A percentile compares a stretch with the other conserved stretches of the same genome.
These are phyloP conservation scores for Favolaschia claudopus DNA, from an alignment of 768 basidiomycete species.

Conservation along the genomic window DNA sequence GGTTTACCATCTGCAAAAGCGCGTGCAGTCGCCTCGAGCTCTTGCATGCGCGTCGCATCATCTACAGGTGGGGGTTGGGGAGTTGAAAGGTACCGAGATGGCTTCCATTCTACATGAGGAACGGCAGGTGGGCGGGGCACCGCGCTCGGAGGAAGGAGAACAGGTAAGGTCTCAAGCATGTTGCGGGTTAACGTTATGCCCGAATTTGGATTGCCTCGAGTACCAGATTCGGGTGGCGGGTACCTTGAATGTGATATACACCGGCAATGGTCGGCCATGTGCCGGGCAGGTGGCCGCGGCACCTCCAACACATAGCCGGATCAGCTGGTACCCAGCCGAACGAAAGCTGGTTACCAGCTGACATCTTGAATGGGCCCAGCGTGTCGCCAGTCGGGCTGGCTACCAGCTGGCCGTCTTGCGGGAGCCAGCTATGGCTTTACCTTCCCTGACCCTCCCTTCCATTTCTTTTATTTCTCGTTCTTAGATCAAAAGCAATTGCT, in stretches of 20 bases:
- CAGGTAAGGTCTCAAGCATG: conserved; percentile 48
- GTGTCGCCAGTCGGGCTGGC: too few species aligned
- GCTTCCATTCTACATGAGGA: conserved; percentile 75
- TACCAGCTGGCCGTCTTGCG: too few species aligned
- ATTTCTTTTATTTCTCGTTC: too few species aligned
- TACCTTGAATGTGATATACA: background rate
- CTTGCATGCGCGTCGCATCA: conserved; percentile 69
- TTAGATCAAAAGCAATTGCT: too few species aligned
- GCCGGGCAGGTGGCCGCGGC: too few species aligned
- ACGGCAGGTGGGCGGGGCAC: conserved; percentile 43
- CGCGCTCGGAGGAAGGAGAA: conserved; percentile 60
- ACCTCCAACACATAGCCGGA: too few species aligned
- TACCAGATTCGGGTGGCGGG: background rate
- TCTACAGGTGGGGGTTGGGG: conserved; percentile 84
- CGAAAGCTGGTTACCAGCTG: too few species aligned
- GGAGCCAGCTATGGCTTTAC: too few species aligned
- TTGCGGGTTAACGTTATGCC: background rate
- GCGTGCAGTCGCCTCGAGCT: conserved; percentile 80
- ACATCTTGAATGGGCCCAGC: too few species aligned
- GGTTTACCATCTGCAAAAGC: conserved; percentile 81
- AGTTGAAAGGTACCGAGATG: conserved; percentile 70
- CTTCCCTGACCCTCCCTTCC: too few species aligned
- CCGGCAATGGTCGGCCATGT: too few species aligned
- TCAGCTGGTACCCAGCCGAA: too few species aligned
- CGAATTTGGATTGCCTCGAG: background rate